Base-by-base conservation (phyloP, 2,329 filamentous ascomycete genomes). In the Davidsoniella australis region DNA sequence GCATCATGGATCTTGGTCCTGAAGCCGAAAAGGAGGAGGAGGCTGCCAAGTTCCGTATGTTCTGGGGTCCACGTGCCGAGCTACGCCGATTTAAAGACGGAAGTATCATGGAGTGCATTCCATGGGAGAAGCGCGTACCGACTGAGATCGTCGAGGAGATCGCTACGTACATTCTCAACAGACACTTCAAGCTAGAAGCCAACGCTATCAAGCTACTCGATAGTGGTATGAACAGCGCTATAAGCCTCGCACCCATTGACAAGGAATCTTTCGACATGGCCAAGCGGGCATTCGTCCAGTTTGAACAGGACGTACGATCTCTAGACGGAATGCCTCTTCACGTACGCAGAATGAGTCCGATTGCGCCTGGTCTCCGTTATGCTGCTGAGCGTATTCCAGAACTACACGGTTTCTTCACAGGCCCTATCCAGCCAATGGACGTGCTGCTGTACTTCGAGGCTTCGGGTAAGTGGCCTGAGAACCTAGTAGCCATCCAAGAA, bases 21-120 rank as follows among this genome's bases (percentile, higher is more conserved):
- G 68, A 81, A 1, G 85, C 86, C 2, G 88, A 96, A 60, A 76
- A 91, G 53, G 87, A 89, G 63, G 79, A 82, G 55, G 85, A 86
- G 55, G 82, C 87, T 20, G 78, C 79, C 8, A 73, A 72, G 29
- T 98, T 95, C 62, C 83, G 85, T 36, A 76, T 80, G 33, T 96
- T 98, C 61, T 98, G 93, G 91, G 91, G 89, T 5, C 82, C 89
- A 8, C 94, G 91, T 61, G 77, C 91, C 1, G 91, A 98, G 62
- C 71, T 98, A 42, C 78, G 91, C 55, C 83, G 91, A 17, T 98
- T 98, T 69, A 93, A 88, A 58, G 87, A 96, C 59, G 91, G 91
- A 18, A 89, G 82, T 57, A 95, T 98, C 56, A 72, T 87, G 7
- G 93, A 98, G 63, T 94, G 85, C 58, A 69, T 96, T 26, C 80